Conservation (phyloP, 2,329 filamentous ascomycete genomes). For the Calycina herbarum region DNA sequence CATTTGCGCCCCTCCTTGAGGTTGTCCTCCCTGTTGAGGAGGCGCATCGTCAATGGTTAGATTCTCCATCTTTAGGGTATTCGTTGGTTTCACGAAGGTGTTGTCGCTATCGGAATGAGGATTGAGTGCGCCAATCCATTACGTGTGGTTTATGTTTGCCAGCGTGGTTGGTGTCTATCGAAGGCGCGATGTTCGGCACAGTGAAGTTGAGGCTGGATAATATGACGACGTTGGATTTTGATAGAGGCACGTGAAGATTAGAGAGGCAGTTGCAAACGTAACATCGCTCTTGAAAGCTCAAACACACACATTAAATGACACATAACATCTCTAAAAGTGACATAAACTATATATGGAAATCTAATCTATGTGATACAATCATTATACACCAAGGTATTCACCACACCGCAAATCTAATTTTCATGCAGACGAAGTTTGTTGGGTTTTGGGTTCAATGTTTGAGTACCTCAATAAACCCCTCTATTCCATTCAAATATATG, state of each 20-base stretch:
- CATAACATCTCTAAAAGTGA: background rate
- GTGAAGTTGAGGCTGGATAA: constrained; percentile 8
- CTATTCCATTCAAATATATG: background rate
- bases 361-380: too few relatives aligned
- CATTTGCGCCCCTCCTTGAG: constrained; percentile 21
- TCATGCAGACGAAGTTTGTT: constrained; percentile 8
- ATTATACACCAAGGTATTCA: background rate
- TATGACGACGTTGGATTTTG: constrained; percentile 13
- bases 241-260: constrained; percentile 14
- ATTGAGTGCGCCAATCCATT: constrained; percentile 30
- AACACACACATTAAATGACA: background rate
- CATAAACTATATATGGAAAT: background rate
- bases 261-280: background rate
- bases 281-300: too few relatives aligned
- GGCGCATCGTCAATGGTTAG: constrained; percentile 50
- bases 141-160: constrained; percentile 20
- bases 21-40: constrained; percentile 13
- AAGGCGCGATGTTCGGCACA: constrained; percentile 10
- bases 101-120: constrained; percentile 24
- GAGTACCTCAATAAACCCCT: background rate
- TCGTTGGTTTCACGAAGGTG: background rate
- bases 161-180: background rate
- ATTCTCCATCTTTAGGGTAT: constrained; percentile 51
- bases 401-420: background rate
- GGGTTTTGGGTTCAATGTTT: background rate